phyloP scores from a whole-genome alignment of 257 asterid genomes.

The Oldenlandia corymbosa region DNA sequence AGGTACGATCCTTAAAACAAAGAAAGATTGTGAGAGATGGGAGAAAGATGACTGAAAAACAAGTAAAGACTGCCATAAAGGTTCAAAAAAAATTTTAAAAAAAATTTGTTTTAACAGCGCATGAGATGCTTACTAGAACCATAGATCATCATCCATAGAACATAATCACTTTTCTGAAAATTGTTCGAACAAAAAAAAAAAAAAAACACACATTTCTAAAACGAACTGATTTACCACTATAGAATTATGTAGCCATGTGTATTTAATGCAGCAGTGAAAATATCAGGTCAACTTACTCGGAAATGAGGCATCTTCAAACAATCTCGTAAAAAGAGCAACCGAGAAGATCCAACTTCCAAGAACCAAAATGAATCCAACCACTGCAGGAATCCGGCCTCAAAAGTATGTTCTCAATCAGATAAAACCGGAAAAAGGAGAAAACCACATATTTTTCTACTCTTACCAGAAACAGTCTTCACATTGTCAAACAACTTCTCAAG shows the following conservation, averaged over 20 bases:
- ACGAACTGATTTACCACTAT: too few relatives aligned
- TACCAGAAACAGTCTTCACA: constrained; percentile 36
- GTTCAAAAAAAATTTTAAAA: too few relatives aligned
- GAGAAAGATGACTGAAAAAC: neutral
- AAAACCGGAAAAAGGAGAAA: neutral
- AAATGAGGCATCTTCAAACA: constrained; percentile 28
- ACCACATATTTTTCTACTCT: neutral
- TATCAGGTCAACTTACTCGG: constrained; percentile 26
- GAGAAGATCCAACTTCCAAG: constrained; percentile 33
- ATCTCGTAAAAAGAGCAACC: constrained; percentile 17
- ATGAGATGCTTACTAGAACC: neutral
- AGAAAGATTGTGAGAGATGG: neutral
- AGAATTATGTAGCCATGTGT: too few relatives aligned
- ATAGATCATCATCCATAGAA: neutral
- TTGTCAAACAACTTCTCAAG: constrained; percentile 24
- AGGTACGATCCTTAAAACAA: constrained; percentile 25
- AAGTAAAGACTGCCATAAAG: neutral
- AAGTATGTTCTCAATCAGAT: neutral
- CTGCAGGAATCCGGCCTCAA: constrained; percentile 18
- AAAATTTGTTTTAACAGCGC: neutral
- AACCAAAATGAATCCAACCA: constrained; percentile 27
- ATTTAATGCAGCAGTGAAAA: too few relatives aligned
- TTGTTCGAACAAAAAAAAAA: too few relatives aligned
- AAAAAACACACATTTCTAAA: too few relatives aligned
- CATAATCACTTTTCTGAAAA: too few relatives aligned